Base-by-base conservation (phyloP, 495 filamentous ascomycete species). In the Penicillium robsamsonii region DNA sequence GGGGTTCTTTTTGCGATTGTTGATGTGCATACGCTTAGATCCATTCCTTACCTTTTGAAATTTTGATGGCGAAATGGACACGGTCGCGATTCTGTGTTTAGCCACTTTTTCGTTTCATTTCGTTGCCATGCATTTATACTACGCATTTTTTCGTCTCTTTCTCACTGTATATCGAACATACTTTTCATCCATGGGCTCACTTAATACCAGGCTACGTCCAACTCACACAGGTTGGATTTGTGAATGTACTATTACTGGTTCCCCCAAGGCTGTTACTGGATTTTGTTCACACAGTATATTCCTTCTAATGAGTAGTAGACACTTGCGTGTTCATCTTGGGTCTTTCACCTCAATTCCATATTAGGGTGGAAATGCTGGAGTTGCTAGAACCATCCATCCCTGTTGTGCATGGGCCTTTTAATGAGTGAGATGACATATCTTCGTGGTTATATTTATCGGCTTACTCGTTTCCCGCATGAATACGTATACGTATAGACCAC, bases 1-100 rank as follows among this genome's bases (percentile, higher is more conserved):
- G n/a, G 13, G 20, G 30, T 49, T 46, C 27, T 22, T 33, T 50
- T 38, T 24, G 55, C 20, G 18, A 27, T 25, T 20, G 9, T 15
- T 50, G 13, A 41, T 40, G 20, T 22, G 31, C 15, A 18, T 45
- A 22, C n/a, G 29, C 4, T 17, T 54, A 54, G 52, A 54, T 29
- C n/a, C 18, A 54, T 29, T 22, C 18, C n/a, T 45, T 33, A 35
- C 30, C 30, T 37, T 53, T 35, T 18, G 17, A 24, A 17, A 18
- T 12, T 41, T 41, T 2, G 10, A 29, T n/a, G 49, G 29, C 51
- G 41, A 53, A 43, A 17, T 45, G 27, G 17, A 29, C 29, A 20
- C 17, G 5, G 35, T 35, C 9, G 30, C 41, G 11, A 17, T 29
- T 40, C 3, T 38, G 37, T 42, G 4, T 43, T 20, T 27, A 52